These are phyloP conservation scores for Elongisporangium anandrum DNA, from an alignment of 352 stramenopile genomes.

Conservation along the genomic window DNA sequence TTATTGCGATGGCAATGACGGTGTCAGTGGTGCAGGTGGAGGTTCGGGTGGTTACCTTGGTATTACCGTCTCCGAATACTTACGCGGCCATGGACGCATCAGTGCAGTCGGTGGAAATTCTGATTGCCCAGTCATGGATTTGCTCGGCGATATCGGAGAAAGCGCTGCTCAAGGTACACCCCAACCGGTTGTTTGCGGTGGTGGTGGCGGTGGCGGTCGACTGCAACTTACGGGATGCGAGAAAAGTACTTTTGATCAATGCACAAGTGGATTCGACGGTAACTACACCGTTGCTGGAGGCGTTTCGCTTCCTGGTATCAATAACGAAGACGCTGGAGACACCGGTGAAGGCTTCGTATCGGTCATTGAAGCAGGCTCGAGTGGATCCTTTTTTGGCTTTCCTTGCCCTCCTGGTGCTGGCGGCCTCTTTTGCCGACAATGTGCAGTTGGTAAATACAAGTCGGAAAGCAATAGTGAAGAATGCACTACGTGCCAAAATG, in stretches of 20 bases:
- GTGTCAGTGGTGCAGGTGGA: constrained; percentile 50
- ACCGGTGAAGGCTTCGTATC: constrained; percentile 8
- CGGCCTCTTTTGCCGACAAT: constrained; percentile 67
- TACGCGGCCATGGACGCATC: constrained; percentile 56
- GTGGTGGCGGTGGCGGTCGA: constrained; percentile 64
- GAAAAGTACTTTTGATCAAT: constrained; percentile 55
- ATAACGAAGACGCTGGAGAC: constrained; percentile 9
- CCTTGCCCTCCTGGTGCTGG: constrained; percentile 72
- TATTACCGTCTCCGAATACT: constrained; percentile 47
- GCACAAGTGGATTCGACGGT: constrained; percentile 64
- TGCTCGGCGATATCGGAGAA: constrained; percentile 1
- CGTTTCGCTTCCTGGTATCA: constrained; percentile 20
- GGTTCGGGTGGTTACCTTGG: constrained; percentile 72
- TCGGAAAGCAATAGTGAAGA: constrained; percentile 77
- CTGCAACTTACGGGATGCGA: constrained; percentile 71
- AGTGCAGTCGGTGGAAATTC: constrained; percentile 67
- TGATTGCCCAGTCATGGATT: constrained; percentile 28
- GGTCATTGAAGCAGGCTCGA: constrained; percentile 30
- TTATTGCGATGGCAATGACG: constrained; percentile 59
- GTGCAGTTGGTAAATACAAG: constrained; percentile 60
- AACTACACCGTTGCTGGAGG: constrained; percentile 78
- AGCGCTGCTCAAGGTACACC: not conserved
- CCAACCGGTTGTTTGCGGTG: constrained; percentile 40
- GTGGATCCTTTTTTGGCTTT: constrained; percentile 74
- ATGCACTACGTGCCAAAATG: constrained; percentile 55